phyloP scores from a whole-genome alignment of 1,284 basidiomycete species.

The Phlebopus sp. region DNA sequence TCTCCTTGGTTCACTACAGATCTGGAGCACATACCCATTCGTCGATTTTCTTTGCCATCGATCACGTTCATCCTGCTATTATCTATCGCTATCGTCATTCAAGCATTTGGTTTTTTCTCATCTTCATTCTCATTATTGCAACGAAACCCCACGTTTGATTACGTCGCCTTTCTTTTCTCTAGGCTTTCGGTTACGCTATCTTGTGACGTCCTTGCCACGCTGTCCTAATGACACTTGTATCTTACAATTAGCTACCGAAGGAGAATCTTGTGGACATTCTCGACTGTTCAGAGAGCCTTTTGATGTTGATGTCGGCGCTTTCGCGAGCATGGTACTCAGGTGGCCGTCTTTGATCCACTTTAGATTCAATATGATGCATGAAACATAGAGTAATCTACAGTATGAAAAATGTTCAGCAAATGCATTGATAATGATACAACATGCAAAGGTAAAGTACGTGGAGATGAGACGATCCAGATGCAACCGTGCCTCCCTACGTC shows the following conservation, averaged over 20 bases:
- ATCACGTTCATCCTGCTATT: conserved; percentile 20
- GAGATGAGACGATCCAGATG: neutral
- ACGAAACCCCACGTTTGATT: conserved; percentile 18
- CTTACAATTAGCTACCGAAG: conserved; percentile 8
- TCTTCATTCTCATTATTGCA: conserved; percentile 8
- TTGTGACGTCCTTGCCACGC: conserved; percentile 18
- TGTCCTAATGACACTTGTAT: conserved; percentile 5
- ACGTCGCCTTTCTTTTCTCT: conserved; percentile 12
- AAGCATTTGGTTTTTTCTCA: conserved; percentile 12
- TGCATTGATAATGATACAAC: conserved; percentile 24
- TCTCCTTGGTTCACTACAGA: conserved; percentile 5
- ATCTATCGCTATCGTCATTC: conserved; percentile 34
- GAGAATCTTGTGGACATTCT: conserved; percentile 6
- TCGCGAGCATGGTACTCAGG: too few relatives aligned
- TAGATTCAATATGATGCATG: neutral
- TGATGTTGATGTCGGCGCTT: too few relatives aligned
- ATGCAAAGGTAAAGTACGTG: conserved; percentile 10
- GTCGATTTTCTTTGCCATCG: conserved; percentile 6
- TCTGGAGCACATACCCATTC: conserved; percentile 11
- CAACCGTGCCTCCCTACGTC: conserved; percentile 9
- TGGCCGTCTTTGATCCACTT: too few relatives aligned
- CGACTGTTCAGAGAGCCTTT: neutral
- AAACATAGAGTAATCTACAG: neutral
- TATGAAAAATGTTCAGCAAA: conserved; percentile 1
- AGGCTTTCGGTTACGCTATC: conserved; percentile 15